Evolutionary conservation across 2,329 filamentous ascomycete species (phyloP), one percentile per base, ranked within the genome.

Genomic region (Cladophialophora chaetospira): DNA sequence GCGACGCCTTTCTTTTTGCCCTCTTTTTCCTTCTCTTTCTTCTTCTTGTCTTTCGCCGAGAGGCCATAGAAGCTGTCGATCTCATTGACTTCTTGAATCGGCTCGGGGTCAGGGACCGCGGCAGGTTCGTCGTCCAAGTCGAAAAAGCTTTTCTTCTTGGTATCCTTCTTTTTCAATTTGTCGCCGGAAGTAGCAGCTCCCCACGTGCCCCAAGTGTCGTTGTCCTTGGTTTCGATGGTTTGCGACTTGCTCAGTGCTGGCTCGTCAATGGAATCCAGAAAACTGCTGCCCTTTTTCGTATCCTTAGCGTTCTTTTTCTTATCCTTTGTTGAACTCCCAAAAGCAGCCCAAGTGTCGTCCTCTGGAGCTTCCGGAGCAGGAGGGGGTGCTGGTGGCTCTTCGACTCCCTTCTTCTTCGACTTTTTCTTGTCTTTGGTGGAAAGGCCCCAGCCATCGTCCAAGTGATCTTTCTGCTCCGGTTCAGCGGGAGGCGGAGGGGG

Each of bases 231-330:
- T 63, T 71, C 73, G 66, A 76, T n/a, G 15, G 23, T 23, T 26
- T 25, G 42, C n/a, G 42, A n/a, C 23, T 40, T 19, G 23, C 10
- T n/a, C 13, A 28, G 9, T 13, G 23, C 11, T 25, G 42, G 42
- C 42, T 44, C 42, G 4, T 44, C 42, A 3, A 44, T 44, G 9
- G 42, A 23, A 44, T 44, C 42, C 9, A 44, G 42, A 23, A 28
- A 40, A 10, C 8, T 15, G 36, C 36, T 40, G n/a, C n/a, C 67
- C 58, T 73, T 77, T 55, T 78, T 73, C 40, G 73, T 74, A 44
- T 75, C 68, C 61, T 73, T 74, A 31, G 75, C 73, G 63, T 77
- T 77, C 66, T 76, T 75, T 49, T 73, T 77, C 64, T 76, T 76
- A 63, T 75, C 78, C 63, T 77, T 77, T 53, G 72, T 23, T 13